phyloP scores from a whole-genome alignment of 1,284 basidiomycete genomes.

The Albatrellus sp. region DNA sequence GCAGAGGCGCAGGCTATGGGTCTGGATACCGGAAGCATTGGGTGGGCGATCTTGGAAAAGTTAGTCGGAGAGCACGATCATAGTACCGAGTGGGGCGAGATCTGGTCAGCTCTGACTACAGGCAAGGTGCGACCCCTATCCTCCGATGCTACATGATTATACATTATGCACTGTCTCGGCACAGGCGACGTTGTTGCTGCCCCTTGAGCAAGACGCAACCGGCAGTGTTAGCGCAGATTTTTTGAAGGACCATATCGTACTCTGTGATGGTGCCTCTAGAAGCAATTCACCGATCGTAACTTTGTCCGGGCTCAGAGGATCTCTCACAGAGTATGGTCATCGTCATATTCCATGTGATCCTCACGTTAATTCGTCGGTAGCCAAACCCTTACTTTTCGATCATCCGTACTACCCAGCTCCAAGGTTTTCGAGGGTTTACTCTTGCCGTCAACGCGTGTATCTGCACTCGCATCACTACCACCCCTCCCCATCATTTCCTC shows the following conservation, averaged over 20 bases:
- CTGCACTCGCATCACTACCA: conserved; percentile 35
- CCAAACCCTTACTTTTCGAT: conserved; percentile 47
- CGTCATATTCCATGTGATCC: conserved; percentile 3
- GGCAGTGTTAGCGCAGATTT: conserved; percentile 61
- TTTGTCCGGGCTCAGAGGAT: conserved; percentile 70
- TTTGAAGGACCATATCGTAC: conserved; percentile 66
- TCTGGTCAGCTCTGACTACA: conserved; percentile 54
- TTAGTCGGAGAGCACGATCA: conserved; percentile 55
- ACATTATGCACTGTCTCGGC: no score
- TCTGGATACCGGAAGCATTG: conserved; percentile 55
- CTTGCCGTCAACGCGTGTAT: conserved; percentile 35
- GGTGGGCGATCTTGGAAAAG: conserved; percentile 78
- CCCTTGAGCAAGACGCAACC: conserved; percentile 39
- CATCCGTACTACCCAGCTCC: conserved; percentile 50
- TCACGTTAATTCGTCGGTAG: conserved; percentile 19
- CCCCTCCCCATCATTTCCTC: conserved; percentile 27
- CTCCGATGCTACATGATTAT: not conserved
- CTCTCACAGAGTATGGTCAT: conserved; percentile 37
- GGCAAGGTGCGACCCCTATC: conserved; percentile 43
- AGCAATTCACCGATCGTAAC: conserved; percentile 50
- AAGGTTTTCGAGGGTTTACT: conserved; percentile 50
- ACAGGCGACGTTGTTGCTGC: conserved; percentile 71
- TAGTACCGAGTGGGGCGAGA: conserved; percentile 59
- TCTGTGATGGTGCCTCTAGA: conserved; percentile 38
- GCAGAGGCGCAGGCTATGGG: conserved; percentile 69